These are phyloP conservation scores for Paecilomyces niveus DNA, from an alignment of 2,329 filamentous ascomycete species.

Conservation along the genomic window DNA sequence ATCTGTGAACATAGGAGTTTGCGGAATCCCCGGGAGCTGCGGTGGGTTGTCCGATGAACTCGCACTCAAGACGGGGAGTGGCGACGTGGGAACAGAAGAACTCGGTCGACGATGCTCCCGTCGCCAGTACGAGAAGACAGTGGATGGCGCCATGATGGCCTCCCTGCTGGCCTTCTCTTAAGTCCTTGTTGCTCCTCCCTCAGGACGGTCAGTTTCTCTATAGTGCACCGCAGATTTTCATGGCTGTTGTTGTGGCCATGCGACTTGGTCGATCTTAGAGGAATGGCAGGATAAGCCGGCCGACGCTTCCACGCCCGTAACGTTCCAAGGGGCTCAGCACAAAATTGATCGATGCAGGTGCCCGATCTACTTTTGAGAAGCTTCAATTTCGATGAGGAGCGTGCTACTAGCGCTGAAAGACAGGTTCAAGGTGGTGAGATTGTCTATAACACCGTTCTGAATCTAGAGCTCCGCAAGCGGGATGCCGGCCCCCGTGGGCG, in stretches of 20 bases:
- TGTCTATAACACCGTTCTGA: not conserved
- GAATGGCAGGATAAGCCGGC: not conserved
- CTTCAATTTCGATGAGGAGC: not conserved
- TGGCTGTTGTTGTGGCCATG: not conserved
- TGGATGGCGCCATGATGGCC: conserved; percentile 25
- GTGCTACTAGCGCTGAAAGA: not conserved
- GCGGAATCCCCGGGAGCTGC: conserved; percentile 25
- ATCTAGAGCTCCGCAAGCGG: not conserved
- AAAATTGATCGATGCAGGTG: not conserved
- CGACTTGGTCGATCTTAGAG: not conserved
- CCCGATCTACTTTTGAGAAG: not conserved
- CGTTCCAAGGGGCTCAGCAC: not conserved
- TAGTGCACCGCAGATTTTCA: not conserved
- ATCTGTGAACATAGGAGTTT: conserved; percentile 20
- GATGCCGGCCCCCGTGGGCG: not conserved
- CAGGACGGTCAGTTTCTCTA: conserved; percentile 5
- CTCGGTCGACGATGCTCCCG: conserved; percentile 31
- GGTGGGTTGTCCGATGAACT: conserved; percentile 17
- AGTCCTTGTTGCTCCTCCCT: conserved; percentile 10
- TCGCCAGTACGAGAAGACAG: conserved; percentile 35
- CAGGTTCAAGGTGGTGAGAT: not conserved
- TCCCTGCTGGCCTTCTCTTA: conserved; percentile 5
- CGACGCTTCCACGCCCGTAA: not conserved
- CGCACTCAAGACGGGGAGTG: conserved; percentile 3
- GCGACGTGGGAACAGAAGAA: conserved; percentile 18